Evolutionary conservation across 2,329 filamentous ascomycete species (phyloP).

Genomic region (Epicoccum nigrum): DNA sequence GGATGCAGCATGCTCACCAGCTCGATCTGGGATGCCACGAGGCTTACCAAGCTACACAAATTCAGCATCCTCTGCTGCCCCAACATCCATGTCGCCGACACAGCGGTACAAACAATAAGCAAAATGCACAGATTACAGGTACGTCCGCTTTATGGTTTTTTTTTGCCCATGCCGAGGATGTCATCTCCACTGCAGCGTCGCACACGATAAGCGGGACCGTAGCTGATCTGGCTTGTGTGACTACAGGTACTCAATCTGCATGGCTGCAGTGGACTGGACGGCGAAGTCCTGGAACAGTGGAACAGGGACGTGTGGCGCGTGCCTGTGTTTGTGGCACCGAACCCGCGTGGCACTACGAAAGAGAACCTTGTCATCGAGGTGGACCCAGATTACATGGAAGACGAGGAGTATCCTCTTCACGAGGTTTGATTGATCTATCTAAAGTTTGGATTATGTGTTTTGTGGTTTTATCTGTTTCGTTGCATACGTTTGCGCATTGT

Average conservation of each 20-base stretch:
- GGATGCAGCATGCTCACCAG: conserved; percentile 12
- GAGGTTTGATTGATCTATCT: no score
- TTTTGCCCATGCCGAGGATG: background rate
- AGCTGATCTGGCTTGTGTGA: conserved; percentile 11
- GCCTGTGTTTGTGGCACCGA: conserved; percentile 30
- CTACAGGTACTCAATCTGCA: conserved; percentile 36
- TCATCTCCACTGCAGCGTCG: conserved; percentile 25
- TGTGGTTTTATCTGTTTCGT: no score
- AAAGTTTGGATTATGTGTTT: no score
- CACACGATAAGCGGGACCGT: conserved; percentile 28
- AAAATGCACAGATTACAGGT: conserved; percentile 12
- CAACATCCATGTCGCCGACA: conserved; percentile 1
- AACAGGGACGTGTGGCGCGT: conserved; percentile 38
- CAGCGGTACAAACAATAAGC: conserved; percentile 14
- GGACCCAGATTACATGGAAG: conserved; percentile 39
- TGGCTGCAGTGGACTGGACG: conserved; percentile 33
- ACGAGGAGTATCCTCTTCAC: no score
- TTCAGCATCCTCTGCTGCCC: background rate
- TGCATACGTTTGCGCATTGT: background rate
- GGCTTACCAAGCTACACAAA: background rate
- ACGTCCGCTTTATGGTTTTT: background rate
- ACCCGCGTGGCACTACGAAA: conserved; percentile 1
- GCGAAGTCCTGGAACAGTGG: conserved; percentile 24
- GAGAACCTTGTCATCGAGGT: conserved; percentile 37
- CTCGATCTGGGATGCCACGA: background rate